Evolutionary conservation across 306 rosid genomes (phyloP).

Genomic region (Medicago ruthenica): DNA sequence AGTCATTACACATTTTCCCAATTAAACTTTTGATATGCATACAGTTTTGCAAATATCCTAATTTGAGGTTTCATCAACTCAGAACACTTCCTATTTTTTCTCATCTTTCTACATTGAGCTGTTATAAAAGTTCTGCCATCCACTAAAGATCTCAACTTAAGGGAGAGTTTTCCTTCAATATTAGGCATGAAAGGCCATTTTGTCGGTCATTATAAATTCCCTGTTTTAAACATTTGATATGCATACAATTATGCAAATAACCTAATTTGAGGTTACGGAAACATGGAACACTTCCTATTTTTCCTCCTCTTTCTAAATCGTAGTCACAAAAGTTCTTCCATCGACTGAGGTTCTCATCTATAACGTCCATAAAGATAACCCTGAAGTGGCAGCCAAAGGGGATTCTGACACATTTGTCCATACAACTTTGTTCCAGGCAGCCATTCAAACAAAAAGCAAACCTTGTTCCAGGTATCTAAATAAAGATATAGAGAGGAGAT

Average conservation of each 20-base stretch:
- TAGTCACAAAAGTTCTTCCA: not conserved
- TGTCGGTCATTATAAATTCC: not conserved
- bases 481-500: constrained; percentile 21
- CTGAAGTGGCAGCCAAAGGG: not conserved
- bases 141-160: not conserved
- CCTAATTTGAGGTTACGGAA: constrained; percentile 2
- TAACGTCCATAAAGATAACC: constrained; percentile 14
- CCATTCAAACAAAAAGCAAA: not conserved
- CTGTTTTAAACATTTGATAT: not conserved
- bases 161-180: not conserved
- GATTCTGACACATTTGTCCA: constrained; percentile 7
- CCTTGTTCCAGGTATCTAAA: constrained; percentile 14
- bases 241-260: constrained; percentile 2
- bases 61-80: not conserved
- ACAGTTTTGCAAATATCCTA: not conserved
- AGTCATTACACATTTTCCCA: not conserved
- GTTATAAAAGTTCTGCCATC: not conserved
- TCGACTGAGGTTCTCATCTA: constrained; percentile 6
- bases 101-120: constrained; percentile 3
- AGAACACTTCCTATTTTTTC: not conserved
- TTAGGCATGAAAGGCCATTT: constrained; percentile 3
- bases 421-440: constrained; percentile 5
- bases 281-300: not conserved
- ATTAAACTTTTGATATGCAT: not conserved
- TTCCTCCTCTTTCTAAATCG: constrained; percentile 9